Percentiles rank a stretch among this genome's conserved stretches.
These are phyloP conservation scores for Magnaporthiopsis rhizophila DNA, from an alignment of 2,329 filamentous ascomycete genomes.

Conservation along the genomic window DNA sequence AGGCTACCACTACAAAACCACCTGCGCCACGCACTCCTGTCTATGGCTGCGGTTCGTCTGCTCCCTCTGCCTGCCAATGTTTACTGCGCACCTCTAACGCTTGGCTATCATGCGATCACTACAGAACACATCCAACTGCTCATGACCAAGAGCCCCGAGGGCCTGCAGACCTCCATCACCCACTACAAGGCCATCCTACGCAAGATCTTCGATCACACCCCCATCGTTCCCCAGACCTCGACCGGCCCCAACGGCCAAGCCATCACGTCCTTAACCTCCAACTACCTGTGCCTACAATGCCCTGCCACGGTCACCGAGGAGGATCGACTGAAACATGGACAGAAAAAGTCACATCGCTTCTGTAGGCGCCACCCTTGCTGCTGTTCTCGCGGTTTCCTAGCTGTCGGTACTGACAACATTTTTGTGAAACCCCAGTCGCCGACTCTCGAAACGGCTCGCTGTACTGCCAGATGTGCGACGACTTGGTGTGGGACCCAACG, in stretches of 20 bases:
- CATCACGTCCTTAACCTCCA: conserved; percentile 55
- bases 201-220: conserved; percentile 60
- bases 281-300: conserved; percentile 68
- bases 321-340: conserved; percentile 58
- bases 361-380: conserved; percentile 39
- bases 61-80: not conserved
- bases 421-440: conserved; percentile 46
- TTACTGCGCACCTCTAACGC: conserved; percentile 19
- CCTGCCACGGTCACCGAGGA: conserved; percentile 59
- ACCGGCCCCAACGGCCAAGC: conserved; percentile 48
- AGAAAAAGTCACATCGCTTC: conserved; percentile 63
- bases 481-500: conserved; percentile 76
- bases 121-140: conserved; percentile 66
- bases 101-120: conserved; percentile 5
- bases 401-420: conserved; percentile 18
- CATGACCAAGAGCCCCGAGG: conserved; percentile 51
- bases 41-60: conserved; percentile 53
- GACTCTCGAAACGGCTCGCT: conserved; percentile 68
- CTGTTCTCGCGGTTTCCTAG: not conserved
- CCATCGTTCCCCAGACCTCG: conserved; percentile 57
- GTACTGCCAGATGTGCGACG: conserved; percentile 75
- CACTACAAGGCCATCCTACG: conserved; percentile 67
- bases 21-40: conserved; percentile 50
- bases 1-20: conserved; percentile 52
- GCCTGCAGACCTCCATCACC: conserved; percentile 59